Conservation (phyloP, 805 yeast genomes). For the Candida glaebosa region DNA sequence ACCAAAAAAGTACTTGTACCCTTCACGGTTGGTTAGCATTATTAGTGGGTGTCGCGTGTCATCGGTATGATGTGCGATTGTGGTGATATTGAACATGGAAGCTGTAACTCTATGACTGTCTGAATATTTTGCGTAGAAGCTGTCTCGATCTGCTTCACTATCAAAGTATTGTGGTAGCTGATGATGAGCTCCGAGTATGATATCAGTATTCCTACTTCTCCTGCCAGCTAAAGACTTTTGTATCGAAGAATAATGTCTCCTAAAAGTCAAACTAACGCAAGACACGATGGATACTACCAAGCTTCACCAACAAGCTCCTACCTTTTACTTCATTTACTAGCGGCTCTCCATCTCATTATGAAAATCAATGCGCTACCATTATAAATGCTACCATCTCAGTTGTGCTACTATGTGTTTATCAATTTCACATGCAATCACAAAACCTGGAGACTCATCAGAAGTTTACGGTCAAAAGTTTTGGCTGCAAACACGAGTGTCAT, state of each 20-base stretch:
- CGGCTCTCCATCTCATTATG: not conserved
- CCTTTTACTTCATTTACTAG: too few relatives aligned
- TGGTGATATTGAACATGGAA: conserved; percentile 47
- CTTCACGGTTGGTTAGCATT: conserved; percentile 46
- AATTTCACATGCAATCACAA: not conserved
- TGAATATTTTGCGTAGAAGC: conserved; percentile 9
- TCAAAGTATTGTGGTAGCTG: not conserved
- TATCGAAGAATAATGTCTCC: conserved; percentile 9
- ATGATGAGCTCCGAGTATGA: conserved; percentile 3
- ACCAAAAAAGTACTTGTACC: conserved; percentile 67
- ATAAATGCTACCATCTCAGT: not conserved
- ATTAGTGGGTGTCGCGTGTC: conserved; percentile 59
- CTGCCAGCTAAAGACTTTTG: conserved; percentile 1
- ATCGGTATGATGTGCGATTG: conserved; percentile 50
- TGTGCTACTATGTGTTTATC: not conserved
- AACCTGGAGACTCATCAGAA: not conserved
- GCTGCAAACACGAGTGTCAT: too few relatives aligned
- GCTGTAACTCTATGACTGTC: conserved; percentile 15
- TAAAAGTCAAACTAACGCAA: conserved; percentile 3
- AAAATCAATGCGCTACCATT: conserved; percentile 1
- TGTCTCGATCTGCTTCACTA: not conserved
- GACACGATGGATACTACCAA: conserved; percentile 8
- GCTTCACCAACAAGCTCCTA: not conserved
- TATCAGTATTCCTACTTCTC: not conserved
- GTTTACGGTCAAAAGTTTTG: too few relatives aligned